Conservation (phyloP, 495 filamentous ascomycete genomes). For the Aspergillus taichungensis region DNA sequence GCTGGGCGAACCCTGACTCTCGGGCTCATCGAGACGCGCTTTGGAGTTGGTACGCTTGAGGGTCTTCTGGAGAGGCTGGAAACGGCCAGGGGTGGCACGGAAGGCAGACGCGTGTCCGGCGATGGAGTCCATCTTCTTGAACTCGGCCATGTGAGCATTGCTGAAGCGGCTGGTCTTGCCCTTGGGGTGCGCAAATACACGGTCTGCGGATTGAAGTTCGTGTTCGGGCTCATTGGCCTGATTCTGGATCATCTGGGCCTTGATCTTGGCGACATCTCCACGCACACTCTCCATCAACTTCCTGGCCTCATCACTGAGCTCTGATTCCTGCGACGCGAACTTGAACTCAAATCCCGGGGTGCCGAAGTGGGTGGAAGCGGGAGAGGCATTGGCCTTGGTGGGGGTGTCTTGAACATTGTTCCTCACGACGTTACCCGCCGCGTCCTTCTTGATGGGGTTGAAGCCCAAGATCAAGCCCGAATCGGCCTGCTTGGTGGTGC, state of each 20-base stretch:
- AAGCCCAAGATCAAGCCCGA: slow-evolving; percentile 61
- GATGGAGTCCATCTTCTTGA: slow-evolving; percentile 97
- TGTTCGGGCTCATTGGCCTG: slow-evolving; percentile 35
- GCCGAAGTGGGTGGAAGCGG: slow-evolving; percentile 30
- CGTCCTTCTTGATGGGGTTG: slow-evolving; percentile 47
- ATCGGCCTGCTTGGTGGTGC: slow-evolving; percentile 58
- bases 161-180: slow-evolving; percentile 71
- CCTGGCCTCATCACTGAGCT: slow-evolving; percentile 66
- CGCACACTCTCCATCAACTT: slow-evolving; percentile 70
- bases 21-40: slow-evolving; percentile 55
- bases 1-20: slow-evolving; percentile 22
- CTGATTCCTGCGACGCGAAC: slow-evolving; percentile 46
- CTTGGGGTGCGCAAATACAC: slow-evolving; percentile 71
- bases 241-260: slow-evolving; percentile 50
- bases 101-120: slow-evolving; percentile 73
- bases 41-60: slow-evolving; percentile 71
- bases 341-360: slow-evolving; percentile 70
- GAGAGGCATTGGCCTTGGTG: slow-evolving; percentile 33
- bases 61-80: slow-evolving; percentile 44
- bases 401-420: slow-evolving; percentile 30
- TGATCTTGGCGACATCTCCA: slow-evolving; percentile 58
- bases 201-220: slow-evolving; percentile 34
- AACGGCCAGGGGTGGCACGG: slow-evolving; percentile 52
- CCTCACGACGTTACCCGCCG: slow-evolving; percentile 30
- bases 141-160: slow-evolving; percentile 72